Percentiles rank a stretch among this genome's conserved stretches.
These are phyloP conservation scores for Aethionema arabicum DNA, from an alignment of 345 rosid species.

Conservation along the genomic window DNA sequence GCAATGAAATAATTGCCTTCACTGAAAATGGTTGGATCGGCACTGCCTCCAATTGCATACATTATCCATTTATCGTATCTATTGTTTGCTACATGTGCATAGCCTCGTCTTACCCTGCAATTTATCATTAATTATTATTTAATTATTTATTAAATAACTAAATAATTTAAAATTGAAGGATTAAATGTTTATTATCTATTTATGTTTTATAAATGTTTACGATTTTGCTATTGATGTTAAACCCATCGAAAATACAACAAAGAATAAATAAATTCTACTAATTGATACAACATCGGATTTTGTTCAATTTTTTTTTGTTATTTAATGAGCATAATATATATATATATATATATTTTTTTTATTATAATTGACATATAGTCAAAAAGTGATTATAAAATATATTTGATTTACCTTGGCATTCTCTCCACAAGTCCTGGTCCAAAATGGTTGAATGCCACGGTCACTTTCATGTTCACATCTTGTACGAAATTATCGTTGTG, in stretches of 20 bases:
- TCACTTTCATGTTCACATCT: constrained; percentile 83
- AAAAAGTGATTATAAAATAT: no score
- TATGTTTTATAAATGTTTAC: no score
- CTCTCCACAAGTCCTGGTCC: constrained; percentile 86
- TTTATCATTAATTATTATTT: neutral
- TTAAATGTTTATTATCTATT: no score
- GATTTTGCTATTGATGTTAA: no score
- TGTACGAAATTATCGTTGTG: constrained; percentile 66
- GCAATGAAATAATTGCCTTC: constrained; percentile 89
- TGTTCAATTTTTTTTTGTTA: no score
- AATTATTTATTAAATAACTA: neutral
- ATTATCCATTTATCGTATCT: constrained; percentile 86
- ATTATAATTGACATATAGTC: no score
- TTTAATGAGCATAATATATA: no score
- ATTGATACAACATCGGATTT: no score
- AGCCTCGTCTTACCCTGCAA: constrained; percentile 69
- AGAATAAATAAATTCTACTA: neutral
- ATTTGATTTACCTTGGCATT: constrained; percentile 71
- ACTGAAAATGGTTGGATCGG: constrained; percentile 84
- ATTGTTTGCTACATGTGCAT: constrained; percentile 93
- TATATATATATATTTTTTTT: no score
- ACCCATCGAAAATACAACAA: neutral
- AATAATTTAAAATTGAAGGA: no score
- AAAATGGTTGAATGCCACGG: constrained; percentile 77
- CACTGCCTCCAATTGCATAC: constrained; percentile 96